A percentile compares a stretch with the other conserved stretches of the same genome.
These are phyloP conservation scores for Nymphaea thermarum DNA, from an alignment of 164 flowering plant species.

Conservation along the genomic window DNA sequence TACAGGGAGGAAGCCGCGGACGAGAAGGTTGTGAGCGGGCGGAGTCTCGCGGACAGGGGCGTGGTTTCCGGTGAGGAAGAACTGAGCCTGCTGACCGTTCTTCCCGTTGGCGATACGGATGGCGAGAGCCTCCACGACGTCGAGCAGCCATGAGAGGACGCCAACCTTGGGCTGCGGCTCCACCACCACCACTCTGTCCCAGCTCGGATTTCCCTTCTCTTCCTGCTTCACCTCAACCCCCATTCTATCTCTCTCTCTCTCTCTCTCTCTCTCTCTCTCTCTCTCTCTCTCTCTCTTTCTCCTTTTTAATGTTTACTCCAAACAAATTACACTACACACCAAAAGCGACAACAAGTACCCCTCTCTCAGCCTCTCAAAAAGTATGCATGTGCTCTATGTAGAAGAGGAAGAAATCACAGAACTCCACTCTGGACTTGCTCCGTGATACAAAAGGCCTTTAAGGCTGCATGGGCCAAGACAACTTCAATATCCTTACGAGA, in stretches of 20 bases:
- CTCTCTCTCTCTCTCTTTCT: not conserved
- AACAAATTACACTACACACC: too few relatives aligned
- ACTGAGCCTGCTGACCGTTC: conserved; percentile 35
- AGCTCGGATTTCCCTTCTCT: conserved; percentile 4
- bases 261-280: not conserved
- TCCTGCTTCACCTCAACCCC: not conserved
- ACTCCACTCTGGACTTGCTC: too few relatives aligned
- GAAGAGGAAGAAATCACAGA: too few relatives aligned
- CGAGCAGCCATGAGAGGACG: conserved; percentile 31
- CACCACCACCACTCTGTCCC: conserved; percentile 30
- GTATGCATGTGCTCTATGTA: too few relatives aligned
- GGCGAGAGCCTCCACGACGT: conserved; percentile 43
- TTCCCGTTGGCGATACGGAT: conserved; percentile 41
- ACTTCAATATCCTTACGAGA: too few relatives aligned
- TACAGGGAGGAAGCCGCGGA: conserved; percentile 71
- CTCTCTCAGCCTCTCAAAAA: too few relatives aligned
- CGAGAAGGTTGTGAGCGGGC: conserved; percentile 46
- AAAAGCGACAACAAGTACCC: too few relatives aligned
- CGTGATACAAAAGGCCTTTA: too few relatives aligned
- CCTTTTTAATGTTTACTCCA: not conserved
- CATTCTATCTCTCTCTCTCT: not conserved
- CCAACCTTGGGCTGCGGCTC: conserved; percentile 65
- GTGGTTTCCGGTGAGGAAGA: conserved; percentile 65
- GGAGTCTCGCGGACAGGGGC: conserved; percentile 80
- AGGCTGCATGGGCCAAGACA: too few relatives aligned